Conservation (phyloP, 1,284 basidiomycete species). For the Takashimella tepidaria region DNA sequence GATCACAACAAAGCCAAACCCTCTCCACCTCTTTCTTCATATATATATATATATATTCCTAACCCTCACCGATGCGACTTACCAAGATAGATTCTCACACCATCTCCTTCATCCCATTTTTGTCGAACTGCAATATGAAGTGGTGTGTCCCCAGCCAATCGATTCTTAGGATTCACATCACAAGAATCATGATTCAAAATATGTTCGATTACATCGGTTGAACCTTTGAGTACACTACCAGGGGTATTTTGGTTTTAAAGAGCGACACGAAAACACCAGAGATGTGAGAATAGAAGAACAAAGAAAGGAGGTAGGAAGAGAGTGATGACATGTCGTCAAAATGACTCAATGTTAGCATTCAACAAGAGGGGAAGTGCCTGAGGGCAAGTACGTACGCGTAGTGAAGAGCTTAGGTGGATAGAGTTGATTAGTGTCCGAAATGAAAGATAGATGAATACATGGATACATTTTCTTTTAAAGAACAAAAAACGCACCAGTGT, state of each 20-base stretch:
- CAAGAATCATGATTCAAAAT: conserved; percentile 69
- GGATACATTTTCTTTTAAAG: no score
- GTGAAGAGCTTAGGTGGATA: conserved; percentile 58
- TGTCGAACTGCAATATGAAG: conserved; percentile 69
- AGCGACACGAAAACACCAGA: no score
- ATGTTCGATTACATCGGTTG: conserved; percentile 62
- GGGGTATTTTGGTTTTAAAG: no score
- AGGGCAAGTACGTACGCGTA: conserved; percentile 61
- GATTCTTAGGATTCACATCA: conserved; percentile 77
- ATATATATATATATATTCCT: no score
- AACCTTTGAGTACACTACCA: conserved; percentile 50
- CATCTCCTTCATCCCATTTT: conserved; percentile 58
- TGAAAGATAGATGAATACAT: no score
- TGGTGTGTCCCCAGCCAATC: conserved; percentile 68
- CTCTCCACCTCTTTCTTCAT: no score
- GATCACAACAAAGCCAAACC: background rate
- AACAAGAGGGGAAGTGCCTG: no score
- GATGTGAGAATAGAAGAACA: no score
- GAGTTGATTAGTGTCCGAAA: no score
- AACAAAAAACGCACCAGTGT: conserved; percentile 55
- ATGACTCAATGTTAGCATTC: background rate
- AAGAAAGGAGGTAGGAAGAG: no score
- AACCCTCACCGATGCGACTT: no score
- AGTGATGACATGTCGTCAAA: no score
- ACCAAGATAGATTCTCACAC: conserved; percentile 51